These are phyloP conservation scores for Monilinia fructicola DNA, from an alignment of 2,329 filamentous ascomycete species.

Conservation along the genomic window DNA sequence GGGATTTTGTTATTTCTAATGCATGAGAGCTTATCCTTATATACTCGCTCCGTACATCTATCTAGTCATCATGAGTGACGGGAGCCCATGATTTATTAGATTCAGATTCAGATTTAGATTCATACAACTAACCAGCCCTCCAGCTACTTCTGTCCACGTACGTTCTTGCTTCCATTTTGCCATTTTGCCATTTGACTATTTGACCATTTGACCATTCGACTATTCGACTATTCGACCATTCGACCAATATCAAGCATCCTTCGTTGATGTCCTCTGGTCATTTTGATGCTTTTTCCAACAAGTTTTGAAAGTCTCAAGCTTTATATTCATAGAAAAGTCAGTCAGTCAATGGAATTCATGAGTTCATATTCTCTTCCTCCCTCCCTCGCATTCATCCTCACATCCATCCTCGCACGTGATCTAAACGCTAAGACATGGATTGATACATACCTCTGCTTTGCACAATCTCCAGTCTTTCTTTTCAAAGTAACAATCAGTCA, in stretches of 20 bases:
- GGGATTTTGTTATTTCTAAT: neutral
- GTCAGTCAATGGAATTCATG: conserved; percentile 22
- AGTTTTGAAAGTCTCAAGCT: conserved; percentile 88
- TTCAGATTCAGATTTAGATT: too few relatives aligned
- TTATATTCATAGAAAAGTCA: conserved; percentile 26
- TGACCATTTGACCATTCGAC: too few relatives aligned
- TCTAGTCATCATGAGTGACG: neutral
- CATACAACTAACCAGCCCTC: neutral
- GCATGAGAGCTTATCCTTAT: too few relatives aligned
- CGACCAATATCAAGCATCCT: conserved; percentile 54
- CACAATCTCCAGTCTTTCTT: conserved; percentile 95
- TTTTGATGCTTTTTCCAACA: conserved; percentile 94
- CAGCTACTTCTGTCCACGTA: neutral
- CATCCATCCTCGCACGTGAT: conserved; percentile 11
- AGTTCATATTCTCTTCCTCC: neutral
- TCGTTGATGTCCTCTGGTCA: conserved; percentile 74
- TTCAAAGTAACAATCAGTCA: conserved; percentile 95
- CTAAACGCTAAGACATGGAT: conserved; percentile 30
- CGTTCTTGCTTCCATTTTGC: neutral
- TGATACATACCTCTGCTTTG: conserved; percentile 68
- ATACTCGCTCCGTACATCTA: neutral
- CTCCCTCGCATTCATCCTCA: neutral
- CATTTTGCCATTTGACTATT: too few relatives aligned
- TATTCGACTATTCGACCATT: too few relatives aligned
- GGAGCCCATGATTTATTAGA: too few relatives aligned